Conservation (phyloP, 1,284 basidiomycete species). For the Stygiomarasmius scandens region DNA sequence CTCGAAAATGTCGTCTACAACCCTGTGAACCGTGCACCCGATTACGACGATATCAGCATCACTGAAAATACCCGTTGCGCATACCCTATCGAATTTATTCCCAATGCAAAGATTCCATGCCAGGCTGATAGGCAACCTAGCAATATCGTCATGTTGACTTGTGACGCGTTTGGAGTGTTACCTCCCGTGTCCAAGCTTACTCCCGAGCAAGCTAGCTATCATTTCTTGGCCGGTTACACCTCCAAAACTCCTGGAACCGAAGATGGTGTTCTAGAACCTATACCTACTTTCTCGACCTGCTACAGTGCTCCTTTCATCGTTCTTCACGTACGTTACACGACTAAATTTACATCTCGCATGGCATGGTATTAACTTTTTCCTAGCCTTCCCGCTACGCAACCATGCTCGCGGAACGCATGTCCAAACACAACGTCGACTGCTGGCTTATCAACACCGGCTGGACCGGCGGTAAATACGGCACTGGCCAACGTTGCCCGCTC, state of each 20-base stretch:
- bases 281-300: conserved; percentile 99
- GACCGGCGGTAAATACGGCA: conserved; percentile 94
- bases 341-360: too few relatives aligned
- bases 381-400: conserved; percentile 94
- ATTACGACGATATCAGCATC: conserved; percentile 96
- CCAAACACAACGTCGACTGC: conserved; percentile 89
- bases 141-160: conserved; percentile 98
- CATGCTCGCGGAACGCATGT: conserved; percentile 97
- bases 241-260: conserved; percentile 98
- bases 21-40: conserved; percentile 82
- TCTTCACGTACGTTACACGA: conserved; percentile 73
- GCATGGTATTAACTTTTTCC: conserved; percentile 27
- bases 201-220: conserved; percentile 95
- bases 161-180: conserved; percentile 97
- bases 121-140: conserved; percentile 82
- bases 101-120: conserved; percentile 94
- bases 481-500: conserved; percentile 91
- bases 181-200: conserved; percentile 94
- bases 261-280: conserved; percentile 96
- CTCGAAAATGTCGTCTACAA: conserved; percentile 99
- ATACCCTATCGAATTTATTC: conserved; percentile 96
- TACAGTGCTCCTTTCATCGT: conserved; percentile 99
- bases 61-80: conserved; percentile 99
- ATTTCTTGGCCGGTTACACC: conserved; percentile 96
- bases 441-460: conserved; percentile 99